These are phyloP conservation scores for Ogataea philodendri DNA, from an alignment of 805 yeast species.

Conservation along the genomic window DNA sequence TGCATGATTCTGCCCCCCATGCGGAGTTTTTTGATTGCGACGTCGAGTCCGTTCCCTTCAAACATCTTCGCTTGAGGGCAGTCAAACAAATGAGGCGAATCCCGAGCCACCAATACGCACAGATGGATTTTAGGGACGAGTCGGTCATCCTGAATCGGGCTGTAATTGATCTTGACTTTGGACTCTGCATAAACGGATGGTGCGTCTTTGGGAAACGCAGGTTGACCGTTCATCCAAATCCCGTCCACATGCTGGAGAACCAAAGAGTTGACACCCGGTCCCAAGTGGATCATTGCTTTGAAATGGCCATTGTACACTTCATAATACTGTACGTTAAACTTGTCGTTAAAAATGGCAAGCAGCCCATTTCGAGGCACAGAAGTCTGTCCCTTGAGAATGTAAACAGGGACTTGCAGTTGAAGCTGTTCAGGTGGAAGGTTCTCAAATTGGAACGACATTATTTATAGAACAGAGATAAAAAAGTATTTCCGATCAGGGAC, in stretches of 20 bases:
- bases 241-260: conserved; percentile 48
- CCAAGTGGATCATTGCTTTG: conserved; percentile 67
- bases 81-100: conserved; percentile 69
- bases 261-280: conserved; percentile 59
- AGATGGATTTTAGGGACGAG: conserved; percentile 72
- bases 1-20: conserved; percentile 86
- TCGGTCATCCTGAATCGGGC: conserved; percentile 40
- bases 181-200: conserved; percentile 18
- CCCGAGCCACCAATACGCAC: conserved; percentile 71
- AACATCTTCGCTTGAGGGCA: conserved; percentile 50
- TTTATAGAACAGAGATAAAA: background rate
- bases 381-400: conserved; percentile 48
- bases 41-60: conserved; percentile 63
- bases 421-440: conserved; percentile 34
- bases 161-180: conserved; percentile 39
- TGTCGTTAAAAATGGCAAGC: conserved; percentile 40
- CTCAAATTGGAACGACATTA: conserved; percentile 32
- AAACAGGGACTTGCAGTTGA: conserved; percentile 45
- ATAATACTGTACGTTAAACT: conserved; percentile 65
- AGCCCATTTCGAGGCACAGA: conserved; percentile 33
- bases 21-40: conserved; percentile 70
- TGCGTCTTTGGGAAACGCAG: conserved; percentile 19
- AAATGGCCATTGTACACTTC: conserved; percentile 71
- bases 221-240: conserved; percentile 34
- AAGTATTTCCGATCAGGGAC: too few species aligned